Conservation (phyloP, 305 asterid genomes). For the Fraxinus velutina region DNA sequence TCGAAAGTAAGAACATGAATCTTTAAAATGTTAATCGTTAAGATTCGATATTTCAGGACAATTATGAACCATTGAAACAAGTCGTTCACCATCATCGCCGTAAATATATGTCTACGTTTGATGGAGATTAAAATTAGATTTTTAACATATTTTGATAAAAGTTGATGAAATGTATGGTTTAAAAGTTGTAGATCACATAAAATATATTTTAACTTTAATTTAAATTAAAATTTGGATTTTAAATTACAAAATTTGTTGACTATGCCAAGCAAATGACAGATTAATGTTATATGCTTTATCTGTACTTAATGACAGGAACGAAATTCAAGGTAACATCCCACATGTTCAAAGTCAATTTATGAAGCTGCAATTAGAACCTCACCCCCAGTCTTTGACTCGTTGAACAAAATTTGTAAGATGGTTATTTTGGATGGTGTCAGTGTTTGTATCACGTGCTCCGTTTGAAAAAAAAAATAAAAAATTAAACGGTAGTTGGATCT, state of each 20-base stretch:
- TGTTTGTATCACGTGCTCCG: conserved; percentile 36
- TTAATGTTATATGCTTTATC: background rate
- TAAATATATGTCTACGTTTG: background rate
- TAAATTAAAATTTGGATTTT: too few species aligned
- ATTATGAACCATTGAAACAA: background rate
- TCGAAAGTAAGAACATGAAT: background rate
- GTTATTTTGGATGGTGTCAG: conserved; percentile 20
- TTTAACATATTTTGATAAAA: too few species aligned
- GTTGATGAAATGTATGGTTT: background rate
- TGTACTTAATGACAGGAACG: conserved; percentile 10
- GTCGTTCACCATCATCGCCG: background rate
- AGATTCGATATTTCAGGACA: background rate
- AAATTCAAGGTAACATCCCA: conserved; percentile 23
- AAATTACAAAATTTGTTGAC: background rate
- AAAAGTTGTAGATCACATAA: too few species aligned
- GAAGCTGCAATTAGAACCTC: conserved; percentile 17
- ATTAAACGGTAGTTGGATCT: background rate
- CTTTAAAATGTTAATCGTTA: too few species aligned
- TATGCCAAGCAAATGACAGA: background rate
- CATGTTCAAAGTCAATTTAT: conserved; percentile 26
- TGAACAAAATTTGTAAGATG: background rate
- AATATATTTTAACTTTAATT: too few species aligned
- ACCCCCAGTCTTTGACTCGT: background rate
- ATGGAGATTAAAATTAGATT: too few species aligned
- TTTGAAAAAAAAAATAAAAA: conserved; percentile 28